Evolutionary conservation across 768 basidiomycete species (phyloP).

Genomic region (Hypsizygus marmoreus): DNA sequence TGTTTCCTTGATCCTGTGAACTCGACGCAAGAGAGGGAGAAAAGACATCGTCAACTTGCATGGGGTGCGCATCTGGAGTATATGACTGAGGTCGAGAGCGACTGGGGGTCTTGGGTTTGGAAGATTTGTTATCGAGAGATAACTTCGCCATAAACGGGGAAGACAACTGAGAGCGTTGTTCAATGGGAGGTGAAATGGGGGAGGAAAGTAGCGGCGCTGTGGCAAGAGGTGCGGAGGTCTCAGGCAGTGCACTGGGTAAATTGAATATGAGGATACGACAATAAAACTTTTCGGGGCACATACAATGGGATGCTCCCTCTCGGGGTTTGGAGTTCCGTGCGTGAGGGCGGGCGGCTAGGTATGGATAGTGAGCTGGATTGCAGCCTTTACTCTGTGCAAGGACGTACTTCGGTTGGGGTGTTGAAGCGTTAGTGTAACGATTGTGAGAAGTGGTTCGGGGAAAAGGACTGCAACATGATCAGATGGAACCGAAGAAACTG

Average conservation of each 20-base stretch:
- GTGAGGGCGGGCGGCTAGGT: constrained; percentile 7
- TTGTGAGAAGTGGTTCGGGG: constrained; percentile 22
- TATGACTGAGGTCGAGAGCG: constrained; percentile 16
- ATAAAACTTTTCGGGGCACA: constrained; percentile 2
- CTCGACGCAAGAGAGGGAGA: constrained; percentile 8
- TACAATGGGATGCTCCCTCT: constrained; percentile 23
- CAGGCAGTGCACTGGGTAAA: constrained; percentile 20
- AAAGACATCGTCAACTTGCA: constrained; percentile 30
- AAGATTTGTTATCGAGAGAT: constrained; percentile 25
- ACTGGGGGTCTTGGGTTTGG: constrained; percentile 16
- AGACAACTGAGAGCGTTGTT: constrained; percentile 37
- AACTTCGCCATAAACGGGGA: constrained; percentile 50
- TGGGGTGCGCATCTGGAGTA: constrained; percentile 16
- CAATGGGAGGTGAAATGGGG: constrained; percentile 28
- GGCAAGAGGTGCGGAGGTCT: constrained; percentile 18
- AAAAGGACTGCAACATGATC: constrained; percentile 17
- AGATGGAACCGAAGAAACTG: too few species aligned
- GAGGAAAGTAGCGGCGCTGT: constrained; percentile 31
- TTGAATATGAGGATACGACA: constrained; percentile 1
- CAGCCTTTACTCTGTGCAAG: neutral
- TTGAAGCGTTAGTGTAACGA: constrained; percentile 26
- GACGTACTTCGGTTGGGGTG: constrained; percentile 35
- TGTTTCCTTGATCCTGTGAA: neutral
- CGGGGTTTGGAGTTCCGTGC: constrained; percentile 25
- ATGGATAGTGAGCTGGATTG: constrained; percentile 10